These are phyloP conservation scores for Venturia effusa DNA, from an alignment of 2,329 filamentous ascomycete species.

Conservation along the genomic window DNA sequence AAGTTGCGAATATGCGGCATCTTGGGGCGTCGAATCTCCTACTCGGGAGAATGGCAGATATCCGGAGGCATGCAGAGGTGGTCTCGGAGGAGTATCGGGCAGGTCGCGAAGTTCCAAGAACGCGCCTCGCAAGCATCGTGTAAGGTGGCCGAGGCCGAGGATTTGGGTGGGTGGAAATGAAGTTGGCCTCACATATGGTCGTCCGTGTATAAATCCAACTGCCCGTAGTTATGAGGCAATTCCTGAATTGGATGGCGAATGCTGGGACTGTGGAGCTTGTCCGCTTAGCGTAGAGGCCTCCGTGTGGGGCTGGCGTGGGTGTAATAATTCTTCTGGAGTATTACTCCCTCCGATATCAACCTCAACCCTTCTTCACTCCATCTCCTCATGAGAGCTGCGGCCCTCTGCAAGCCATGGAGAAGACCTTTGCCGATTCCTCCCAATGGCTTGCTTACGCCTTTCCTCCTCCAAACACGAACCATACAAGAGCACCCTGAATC, in stretches of 20 bases:
- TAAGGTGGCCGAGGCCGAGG: neutral
- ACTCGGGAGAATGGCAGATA: neutral
- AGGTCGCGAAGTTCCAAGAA: neutral
- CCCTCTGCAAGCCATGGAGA: neutral
- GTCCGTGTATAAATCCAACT: neutral
- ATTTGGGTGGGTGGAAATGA: neutral
- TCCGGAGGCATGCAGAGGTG: neutral
- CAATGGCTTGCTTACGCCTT: slow-evolving; percentile 3
- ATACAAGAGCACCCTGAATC: neutral
- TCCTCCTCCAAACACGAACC: slow-evolving; percentile 11
- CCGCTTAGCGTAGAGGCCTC: neutral
- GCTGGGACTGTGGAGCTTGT: neutral
- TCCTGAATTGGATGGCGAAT: neutral
- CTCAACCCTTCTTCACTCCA: neutral
- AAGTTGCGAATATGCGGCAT: slow-evolving; percentile 30
- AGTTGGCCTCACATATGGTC: neutral
- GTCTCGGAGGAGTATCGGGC: neutral
- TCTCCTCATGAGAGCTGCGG: slow-evolving; percentile 1
- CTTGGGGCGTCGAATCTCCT: neutral
- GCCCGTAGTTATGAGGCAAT: neutral
- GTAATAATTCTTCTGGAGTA: neutral
- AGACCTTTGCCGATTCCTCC: neutral
- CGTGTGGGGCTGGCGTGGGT: neutral
- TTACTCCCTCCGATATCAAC: neutral
- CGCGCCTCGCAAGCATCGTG: neutral